Base-by-base conservation (phyloP, 2,329 filamentous ascomycete genomes). In the Xylaria sp. region DNA sequence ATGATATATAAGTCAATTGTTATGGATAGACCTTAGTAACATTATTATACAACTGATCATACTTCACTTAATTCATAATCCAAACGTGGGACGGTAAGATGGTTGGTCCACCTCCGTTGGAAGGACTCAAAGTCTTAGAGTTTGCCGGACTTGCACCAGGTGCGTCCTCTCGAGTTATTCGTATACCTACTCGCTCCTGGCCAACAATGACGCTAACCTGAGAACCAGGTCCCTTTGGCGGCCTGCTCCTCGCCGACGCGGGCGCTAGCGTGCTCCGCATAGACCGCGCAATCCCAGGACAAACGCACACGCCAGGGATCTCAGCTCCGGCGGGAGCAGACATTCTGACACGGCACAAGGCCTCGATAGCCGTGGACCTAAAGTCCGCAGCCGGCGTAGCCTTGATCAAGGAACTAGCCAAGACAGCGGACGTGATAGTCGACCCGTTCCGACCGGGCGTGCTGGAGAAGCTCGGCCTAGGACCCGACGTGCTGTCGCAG, bases 401-500 rank as follows among this genome's bases (percentile, higher is more conserved):
- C 0, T 83, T 97, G 6, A 80, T 97, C 62, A 89, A 89, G 69
- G 82, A 85, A 3, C 84, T 97, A 0, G 81, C 91, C 42, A 80
- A 82, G 17, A 78, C 83, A 17, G 85, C 89, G 65, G 95, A 98
- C 80, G 85, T 97, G 42, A 80, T 98, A 33, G 96, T 98, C 79
- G 96, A 98, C 79, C 95, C 96, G 0, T 98, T 94, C 83, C 92
- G 95, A 0, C 95, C 95, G 0, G 93, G 94, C 42, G 93, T 97
- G 0, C 87, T 98, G 2, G 95, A 98, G 81, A 92, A 91, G 60
- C 88, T 95, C 10, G 92, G 92, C 0, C 87, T 98, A 1, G 90
- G 89, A 0, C 95, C 95, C 7, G 85, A 87, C 0, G 86, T 87
- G 0, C 84, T 97, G 7, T 82, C 89, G 33, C 83, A 81, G 28